phyloP scores from a whole-genome alignment of 1,139 yeast species.

The Groenewaldozyma auringiensis region DNA sequence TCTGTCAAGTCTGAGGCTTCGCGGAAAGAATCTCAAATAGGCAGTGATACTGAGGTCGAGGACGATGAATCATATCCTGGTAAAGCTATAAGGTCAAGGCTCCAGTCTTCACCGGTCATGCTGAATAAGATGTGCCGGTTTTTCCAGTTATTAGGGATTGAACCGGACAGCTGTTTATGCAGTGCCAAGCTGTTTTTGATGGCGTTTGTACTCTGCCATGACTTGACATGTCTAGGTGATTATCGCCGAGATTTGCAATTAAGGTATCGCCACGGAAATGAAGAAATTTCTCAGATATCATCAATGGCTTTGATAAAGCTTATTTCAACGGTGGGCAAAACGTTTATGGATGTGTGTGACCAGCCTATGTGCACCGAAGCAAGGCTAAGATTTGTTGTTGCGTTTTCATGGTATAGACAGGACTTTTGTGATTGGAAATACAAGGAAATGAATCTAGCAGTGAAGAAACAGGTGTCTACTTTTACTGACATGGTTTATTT shows the following conservation, averaged over 20 bases:
- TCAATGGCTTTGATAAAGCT: constrained; percentile 5
- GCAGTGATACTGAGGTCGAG: constrained; percentile 5
- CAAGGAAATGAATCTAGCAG: constrained; percentile 16
- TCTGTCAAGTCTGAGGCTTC: neutral
- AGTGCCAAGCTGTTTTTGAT: constrained; percentile 22
- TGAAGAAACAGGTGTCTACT: constrained; percentile 8
- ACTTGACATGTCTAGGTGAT: constrained; percentile 3
- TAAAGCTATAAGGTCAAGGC: constrained; percentile 8
- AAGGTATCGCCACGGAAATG: neutral
- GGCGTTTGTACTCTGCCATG: constrained; percentile 19
- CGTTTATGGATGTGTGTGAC: constrained; percentile 18
- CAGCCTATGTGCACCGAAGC: constrained; percentile 16
- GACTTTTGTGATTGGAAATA: constrained; percentile 19
- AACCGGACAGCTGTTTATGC: constrained; percentile 17
- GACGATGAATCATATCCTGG: constrained; percentile 6
- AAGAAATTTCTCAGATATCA: neutral
- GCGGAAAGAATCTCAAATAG: too few species aligned
- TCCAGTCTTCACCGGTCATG: constrained; percentile 3
- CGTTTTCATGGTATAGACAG: constrained; percentile 18
- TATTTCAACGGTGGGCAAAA: constrained; percentile 17
- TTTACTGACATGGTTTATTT: neutral
- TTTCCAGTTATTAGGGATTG: constrained; percentile 18
- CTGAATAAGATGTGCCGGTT: constrained; percentile 11
- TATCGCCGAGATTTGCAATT: constrained; percentile 3
- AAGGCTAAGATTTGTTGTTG: constrained; percentile 19